phyloP scores from a whole-genome alignment of 208 protist species.

The Spongospora subterranea region DNA sequence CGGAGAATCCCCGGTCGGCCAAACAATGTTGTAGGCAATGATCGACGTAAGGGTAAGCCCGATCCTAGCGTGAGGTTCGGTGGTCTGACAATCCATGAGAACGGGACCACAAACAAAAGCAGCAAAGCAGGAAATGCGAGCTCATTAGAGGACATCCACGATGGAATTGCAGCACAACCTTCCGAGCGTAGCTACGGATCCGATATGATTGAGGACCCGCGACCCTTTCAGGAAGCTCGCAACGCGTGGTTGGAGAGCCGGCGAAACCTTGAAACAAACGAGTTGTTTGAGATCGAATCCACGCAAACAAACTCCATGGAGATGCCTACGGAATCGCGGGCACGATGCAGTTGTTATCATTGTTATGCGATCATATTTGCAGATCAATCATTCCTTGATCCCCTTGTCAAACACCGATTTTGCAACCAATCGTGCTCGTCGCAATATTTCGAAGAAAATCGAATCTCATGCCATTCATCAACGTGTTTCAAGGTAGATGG shows the following conservation, averaged over 20 bases:
- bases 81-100: too few relatives aligned
- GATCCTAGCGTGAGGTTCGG: neutral
- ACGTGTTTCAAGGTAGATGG: constrained; percentile 9
- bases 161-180: too few relatives aligned
- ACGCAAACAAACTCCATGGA: neutral
- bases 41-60: neutral
- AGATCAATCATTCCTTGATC: neutral
- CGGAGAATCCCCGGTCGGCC: neutral
- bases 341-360: neutral
- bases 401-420: neutral
- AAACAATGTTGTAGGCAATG: neutral
- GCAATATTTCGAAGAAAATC: neutral
- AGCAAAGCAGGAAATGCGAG: too few relatives aligned
- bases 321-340: neutral
- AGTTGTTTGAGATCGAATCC: neutral
- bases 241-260: neutral
- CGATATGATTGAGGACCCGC: neutral
- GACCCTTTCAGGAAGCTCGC: constrained; percentile 22
- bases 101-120: too few relatives aligned
- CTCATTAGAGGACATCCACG: too few relatives aligned
- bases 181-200: too few relatives aligned
- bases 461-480: neutral
- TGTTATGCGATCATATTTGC: neutral
- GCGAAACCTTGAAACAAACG: neutral
- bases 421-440: neutral